phyloP scores from a whole-genome alignment of 2,329 filamentous ascomycete genomes.

The Aspergillus udagawae region DNA sequence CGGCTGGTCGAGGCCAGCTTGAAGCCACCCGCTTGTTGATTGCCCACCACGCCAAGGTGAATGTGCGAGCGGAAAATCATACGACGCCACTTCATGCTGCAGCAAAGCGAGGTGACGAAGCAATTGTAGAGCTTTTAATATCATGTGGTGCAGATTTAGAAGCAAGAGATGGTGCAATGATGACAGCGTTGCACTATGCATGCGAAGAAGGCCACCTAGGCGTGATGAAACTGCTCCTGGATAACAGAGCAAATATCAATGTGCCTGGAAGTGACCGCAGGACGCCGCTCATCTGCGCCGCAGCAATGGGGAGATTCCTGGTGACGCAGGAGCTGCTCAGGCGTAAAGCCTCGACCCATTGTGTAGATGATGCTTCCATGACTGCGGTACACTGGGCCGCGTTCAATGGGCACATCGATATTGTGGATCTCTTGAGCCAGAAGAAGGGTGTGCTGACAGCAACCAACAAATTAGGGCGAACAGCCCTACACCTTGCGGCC shows the following conservation, averaged over 20 bases:
- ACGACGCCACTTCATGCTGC: slow-evolving; percentile 34
- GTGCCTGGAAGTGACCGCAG: slow-evolving; percentile 27
- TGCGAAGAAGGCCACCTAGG: slow-evolving; percentile 27
- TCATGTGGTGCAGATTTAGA: slow-evolving; percentile 32
- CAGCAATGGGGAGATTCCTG: slow-evolving; percentile 25
- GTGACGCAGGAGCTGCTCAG: slow-evolving; percentile 29
- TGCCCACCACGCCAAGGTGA: slow-evolving; percentile 28
- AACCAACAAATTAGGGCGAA: slow-evolving; percentile 29
- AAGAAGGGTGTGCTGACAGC: slow-evolving; percentile 25
- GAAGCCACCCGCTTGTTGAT: slow-evolving; percentile 31
- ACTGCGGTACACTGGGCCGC: slow-evolving; percentile 38
- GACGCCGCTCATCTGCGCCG: slow-evolving; percentile 36
- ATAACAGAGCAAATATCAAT: slow-evolving; percentile 31
- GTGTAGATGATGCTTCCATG: slow-evolving; percentile 32
- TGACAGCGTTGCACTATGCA: slow-evolving; percentile 35
- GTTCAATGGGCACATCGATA: slow-evolving; percentile 36
- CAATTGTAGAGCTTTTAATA: slow-evolving; percentile 31
- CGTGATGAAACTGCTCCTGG: slow-evolving; percentile 27
- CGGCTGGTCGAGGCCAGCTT: slow-evolving; percentile 31
- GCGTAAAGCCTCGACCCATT: slow-evolving; percentile 25
- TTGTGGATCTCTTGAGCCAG: slow-evolving; percentile 29
- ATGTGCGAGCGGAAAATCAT: slow-evolving; percentile 30
- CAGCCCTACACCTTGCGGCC: slow-evolving; percentile 34
- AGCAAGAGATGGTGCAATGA: slow-evolving; percentile 33
- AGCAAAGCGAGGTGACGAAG: slow-evolving; percentile 29